phyloP scores from a whole-genome alignment of 768 basidiomycete species.

The Termitomyces heimii region DNA sequence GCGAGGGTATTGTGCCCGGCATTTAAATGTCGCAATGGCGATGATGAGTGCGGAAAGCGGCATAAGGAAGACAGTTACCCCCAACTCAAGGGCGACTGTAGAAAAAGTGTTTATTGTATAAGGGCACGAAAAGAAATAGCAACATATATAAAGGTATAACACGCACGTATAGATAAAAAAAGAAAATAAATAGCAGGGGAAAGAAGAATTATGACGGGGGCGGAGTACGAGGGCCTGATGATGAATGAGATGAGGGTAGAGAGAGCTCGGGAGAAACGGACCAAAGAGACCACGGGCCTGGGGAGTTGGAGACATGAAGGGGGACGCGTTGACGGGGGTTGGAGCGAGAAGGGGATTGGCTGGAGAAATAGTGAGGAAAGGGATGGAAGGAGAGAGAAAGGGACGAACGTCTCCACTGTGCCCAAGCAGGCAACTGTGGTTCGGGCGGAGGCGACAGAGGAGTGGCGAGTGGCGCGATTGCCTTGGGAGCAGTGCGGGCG shows the following conservation, averaged over 20 bases:
- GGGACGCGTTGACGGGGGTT: slow-evolving; percentile 5
- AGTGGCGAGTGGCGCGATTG: not conserved
- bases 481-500: not conserved
- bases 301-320: not conserved
- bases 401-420: slow-evolving; percentile 32
- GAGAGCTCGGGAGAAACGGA: not conserved
- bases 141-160: not conserved
- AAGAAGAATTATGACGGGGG: not conserved
- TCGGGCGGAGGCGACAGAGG: slow-evolving; percentile 35
- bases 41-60: too few species aligned
- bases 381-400: not conserved
- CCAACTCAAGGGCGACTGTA: too few species aligned
- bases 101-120: too few species aligned
- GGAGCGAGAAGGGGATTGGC: slow-evolving; percentile 11
- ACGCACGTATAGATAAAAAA: not conserved
- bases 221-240: not conserved
- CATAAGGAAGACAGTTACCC: too few species aligned
- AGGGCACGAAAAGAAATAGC: not conserved
- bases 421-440: slow-evolving; percentile 65
- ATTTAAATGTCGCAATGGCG: too few species aligned
- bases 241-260: not conserved
- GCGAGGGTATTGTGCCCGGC: too few species aligned
- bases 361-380: not conserved
- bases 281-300: slow-evolving; percentile 2
- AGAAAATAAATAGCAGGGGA: not conserved